These are phyloP conservation scores for Pseudocercospora fijiensis DNA, from an alignment of 2,329 filamentous ascomycete species.

Conservation along the genomic window DNA sequence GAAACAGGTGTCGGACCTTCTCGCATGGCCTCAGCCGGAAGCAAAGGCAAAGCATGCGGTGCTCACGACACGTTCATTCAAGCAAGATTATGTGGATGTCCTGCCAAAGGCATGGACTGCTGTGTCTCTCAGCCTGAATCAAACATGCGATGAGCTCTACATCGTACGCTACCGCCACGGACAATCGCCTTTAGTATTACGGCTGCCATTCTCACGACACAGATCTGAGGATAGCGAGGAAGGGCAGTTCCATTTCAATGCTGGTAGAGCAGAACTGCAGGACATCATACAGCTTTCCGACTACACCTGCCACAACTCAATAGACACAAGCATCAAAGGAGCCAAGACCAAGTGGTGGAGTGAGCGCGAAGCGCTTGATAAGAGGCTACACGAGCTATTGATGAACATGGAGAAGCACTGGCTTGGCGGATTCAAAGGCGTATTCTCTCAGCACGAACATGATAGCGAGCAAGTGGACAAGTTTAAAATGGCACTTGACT, in stretches of 20 bases:
- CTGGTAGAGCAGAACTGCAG: conserved; percentile 73
- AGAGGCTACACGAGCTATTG: conserved; percentile 72
- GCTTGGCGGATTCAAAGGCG: conserved; percentile 90
- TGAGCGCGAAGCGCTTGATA: conserved; percentile 76
- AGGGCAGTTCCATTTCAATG: conserved; percentile 79
- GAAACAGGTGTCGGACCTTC: conserved; percentile 38
- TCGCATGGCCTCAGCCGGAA: conserved; percentile 41
- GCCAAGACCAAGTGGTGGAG: conserved; percentile 87
- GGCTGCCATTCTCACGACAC: conserved; percentile 79
- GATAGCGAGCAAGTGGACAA: conserved; percentile 65
- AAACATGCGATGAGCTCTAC: conserved; percentile 78
- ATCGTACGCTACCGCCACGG: conserved; percentile 79
- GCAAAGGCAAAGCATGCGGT: neutral
- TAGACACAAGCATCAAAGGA: conserved; percentile 70
- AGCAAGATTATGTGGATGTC: conserved; percentile 78
- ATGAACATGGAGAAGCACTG: conserved; percentile 87
- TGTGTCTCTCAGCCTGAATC: conserved; percentile 79
- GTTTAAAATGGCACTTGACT: conserved; percentile 76
- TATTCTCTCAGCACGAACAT: conserved; percentile 75
- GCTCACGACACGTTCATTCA: conserved; percentile 56
- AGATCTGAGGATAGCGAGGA: conserved; percentile 76
- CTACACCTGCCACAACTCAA: conserved; percentile 71
- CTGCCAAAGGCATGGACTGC: conserved; percentile 82
- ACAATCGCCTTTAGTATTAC: conserved; percentile 78
- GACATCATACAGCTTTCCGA: conserved; percentile 83